Evolutionary conservation across 78 protist species (phyloP), one percentile per base, ranked within the genome.

Genomic region (Speleostelium caveatum): DNA sequence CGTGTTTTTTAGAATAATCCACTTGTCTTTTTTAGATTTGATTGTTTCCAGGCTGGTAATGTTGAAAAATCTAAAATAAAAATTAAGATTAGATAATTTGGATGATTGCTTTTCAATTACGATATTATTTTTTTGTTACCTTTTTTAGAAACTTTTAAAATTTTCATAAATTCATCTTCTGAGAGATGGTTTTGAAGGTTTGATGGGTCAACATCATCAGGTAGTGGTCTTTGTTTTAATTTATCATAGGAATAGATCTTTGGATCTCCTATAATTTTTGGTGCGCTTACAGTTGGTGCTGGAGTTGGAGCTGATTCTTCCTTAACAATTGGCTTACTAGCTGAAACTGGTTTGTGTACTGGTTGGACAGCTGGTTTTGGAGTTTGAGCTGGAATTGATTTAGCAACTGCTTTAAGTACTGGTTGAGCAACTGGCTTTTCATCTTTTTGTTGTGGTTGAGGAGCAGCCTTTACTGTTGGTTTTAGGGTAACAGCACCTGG

Each of bases 11-110:
- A 45, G 10, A 45, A 45, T 6, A 45, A 10, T 14, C 53, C 53
- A 14, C n/a, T 45, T 45, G 53, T 14, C 10, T 45, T 45, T 45
- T 45, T 45, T 41, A 41, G 41, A 26, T 68, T 49, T 42, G 24
- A 35, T 2, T 49, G 53, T 68, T 68, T 68, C 75, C 75, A 68
- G 16, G 75, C 75, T 14, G 75, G 75, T 14, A 51, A 12, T n/a
- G 53, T 17, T 10, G 19, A 17, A 30, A 68, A 68, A 0, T 0
- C 22, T n/a, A n/a, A n/a, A n/a, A n/a, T n/a, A n/a, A n/a, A n/a
- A n/a, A n/a, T n/a, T n/a, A n/a, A n/a, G n/a, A n/a, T n/a, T n/a
- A n/a, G n/a, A n/a, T n/a, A n/a, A n/a, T n/a, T n/a, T n/a, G n/a
- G n/a, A n/a, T n/a, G n/a, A n/a, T n/a, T n/a, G n/a, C n/a, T n/a